Base-by-base conservation (phyloP, 2,329 filamentous ascomycete species). In the Penicillium brevicompactum region DNA sequence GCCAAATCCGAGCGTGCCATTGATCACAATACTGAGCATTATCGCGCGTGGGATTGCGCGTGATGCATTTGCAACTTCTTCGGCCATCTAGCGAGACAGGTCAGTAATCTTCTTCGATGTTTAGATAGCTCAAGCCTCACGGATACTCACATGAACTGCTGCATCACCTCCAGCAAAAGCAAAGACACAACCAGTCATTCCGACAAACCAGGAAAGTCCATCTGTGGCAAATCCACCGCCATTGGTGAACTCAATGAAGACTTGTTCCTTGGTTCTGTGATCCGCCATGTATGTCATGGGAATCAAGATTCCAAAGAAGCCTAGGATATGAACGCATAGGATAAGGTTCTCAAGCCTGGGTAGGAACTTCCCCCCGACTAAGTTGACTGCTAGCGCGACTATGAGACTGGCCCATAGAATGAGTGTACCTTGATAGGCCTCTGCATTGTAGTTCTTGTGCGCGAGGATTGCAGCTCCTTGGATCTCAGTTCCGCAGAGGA, bases 301-400 rank as follows among this genome's bases (percentile, higher is more conserved):
- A 31, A 82, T 77, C 11, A 83, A 63, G 48, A 82, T 78, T 0
- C 75, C 80, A 56, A 83, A 80, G 63, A 83, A 80, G 5, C 80
- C 81, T 13, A 79, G 63, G 22, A 83, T 68, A 53, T 84, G 81
- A 10, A 83, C 60, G 22, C 80, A 73, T 10, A 82, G 66, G 27
- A 81, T 70, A 6, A 78, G 55, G 0, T 76, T 76, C 64, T 84
- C 81, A 37, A 82, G 67, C 18, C 74, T 67, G 1, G 79, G 78
- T 3, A 83, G 66, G 4, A 75, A 61, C 47, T 70, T 71, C 1
- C 74, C 75, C 6, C 73, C 68, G n/a, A 75, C 65, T 4, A 75
- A 73, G 53, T 82, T 82, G 56, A 79, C 71, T 40, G 70, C 61
- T 11, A 76, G 60, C 16, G 68, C 66, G 6, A 78, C 62, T 5